These are phyloP conservation scores for Aspergillus carbonarius DNA, from an alignment of 2,329 filamentous ascomycete genomes.

Conservation along the genomic window DNA sequence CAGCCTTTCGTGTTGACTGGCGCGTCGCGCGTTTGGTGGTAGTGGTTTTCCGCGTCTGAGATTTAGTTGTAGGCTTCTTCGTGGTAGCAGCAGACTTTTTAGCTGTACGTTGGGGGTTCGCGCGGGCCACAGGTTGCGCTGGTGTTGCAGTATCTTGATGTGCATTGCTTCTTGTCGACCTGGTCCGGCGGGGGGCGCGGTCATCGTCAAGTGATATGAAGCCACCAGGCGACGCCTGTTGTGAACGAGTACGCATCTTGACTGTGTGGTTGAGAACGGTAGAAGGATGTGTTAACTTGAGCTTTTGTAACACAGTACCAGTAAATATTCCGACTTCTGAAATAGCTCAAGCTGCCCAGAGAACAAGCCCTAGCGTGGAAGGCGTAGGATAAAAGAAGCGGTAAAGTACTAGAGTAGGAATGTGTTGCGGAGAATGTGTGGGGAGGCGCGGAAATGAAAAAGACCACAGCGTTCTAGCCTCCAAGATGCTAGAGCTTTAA, in stretches of 20 bases:
- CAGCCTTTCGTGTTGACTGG: slow-evolving; percentile 15
- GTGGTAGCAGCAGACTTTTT: slow-evolving; percentile 14
- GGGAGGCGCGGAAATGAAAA: neutral
- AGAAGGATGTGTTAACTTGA: neutral
- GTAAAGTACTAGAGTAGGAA: neutral
- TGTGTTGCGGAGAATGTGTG: neutral
- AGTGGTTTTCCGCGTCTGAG: slow-evolving; percentile 12
- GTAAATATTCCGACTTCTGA: neutral
- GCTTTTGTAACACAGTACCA: neutral
- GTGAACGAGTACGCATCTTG: slow-evolving; percentile 41
- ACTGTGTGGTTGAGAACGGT: neutral
- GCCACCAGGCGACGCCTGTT: slow-evolving; percentile 36
- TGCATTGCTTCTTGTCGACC: slow-evolving; percentile 18
- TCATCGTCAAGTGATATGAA: slow-evolving; percentile 32
- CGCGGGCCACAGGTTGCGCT: slow-evolving; percentile 14
- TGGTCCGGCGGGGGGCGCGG: slow-evolving; percentile 20
- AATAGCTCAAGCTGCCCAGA: neutral
- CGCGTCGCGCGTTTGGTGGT: slow-evolving; percentile 14
- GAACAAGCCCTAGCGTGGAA: neutral
- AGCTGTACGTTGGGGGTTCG: slow-evolving; percentile 14
- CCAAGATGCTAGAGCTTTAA: neutral
- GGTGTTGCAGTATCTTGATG: slow-evolving; percentile 10
- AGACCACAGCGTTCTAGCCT: neutral
- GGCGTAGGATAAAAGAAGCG: neutral
- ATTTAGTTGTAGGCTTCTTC: slow-evolving; percentile 15